Conservation (phyloP, 108 stramenopile species). For the Cyclotella choctawhatcheeana region DNA sequence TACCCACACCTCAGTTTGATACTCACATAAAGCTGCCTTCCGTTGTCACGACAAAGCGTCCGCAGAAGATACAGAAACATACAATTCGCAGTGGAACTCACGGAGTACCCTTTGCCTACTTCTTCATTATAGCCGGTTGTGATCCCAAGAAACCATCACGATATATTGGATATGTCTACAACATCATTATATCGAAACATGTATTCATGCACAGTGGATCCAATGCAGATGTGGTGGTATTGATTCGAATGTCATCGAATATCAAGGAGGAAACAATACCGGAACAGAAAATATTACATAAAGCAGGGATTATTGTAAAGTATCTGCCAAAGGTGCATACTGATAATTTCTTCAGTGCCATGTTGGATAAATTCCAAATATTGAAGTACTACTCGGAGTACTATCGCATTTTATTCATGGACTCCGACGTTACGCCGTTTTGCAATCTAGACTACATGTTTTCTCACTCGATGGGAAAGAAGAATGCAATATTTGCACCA, state of each 20-base stretch:
- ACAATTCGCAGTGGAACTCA: too few species aligned
- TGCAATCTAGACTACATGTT: slow-evolving; percentile 70
- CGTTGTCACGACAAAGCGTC: neutral
- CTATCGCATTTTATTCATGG: slow-evolving; percentile 67
- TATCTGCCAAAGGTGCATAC: slow-evolving; percentile 41
- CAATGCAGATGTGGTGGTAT: slow-evolving; percentile 46
- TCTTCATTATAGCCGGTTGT: slow-evolving; percentile 52
- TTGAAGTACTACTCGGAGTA: slow-evolving; percentile 57
- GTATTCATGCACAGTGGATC: slow-evolving; percentile 43
- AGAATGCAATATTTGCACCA: slow-evolving; percentile 30
- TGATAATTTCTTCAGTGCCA: slow-evolving; percentile 42
- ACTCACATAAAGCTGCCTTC: neutral
- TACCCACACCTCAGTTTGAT: neutral
- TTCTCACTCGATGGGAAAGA: slow-evolving; percentile 37
- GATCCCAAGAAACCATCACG: neutral
- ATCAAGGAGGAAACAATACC: slow-evolving; percentile 36
- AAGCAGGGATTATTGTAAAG: slow-evolving; percentile 32
- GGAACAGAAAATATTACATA: slow-evolving; percentile 36
- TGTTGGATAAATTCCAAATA: slow-evolving; percentile 64
- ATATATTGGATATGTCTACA: slow-evolving; percentile 52
- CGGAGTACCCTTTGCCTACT: slow-evolving; percentile 43
- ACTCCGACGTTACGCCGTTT: slow-evolving; percentile 73
- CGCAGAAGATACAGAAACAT: neutral
- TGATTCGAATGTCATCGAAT: slow-evolving; percentile 47
- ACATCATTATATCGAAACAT: slow-evolving; percentile 48